phyloP scores from a whole-genome alignment of 2,329 filamentous ascomycete genomes.

The Trichoderma sp. region DNA sequence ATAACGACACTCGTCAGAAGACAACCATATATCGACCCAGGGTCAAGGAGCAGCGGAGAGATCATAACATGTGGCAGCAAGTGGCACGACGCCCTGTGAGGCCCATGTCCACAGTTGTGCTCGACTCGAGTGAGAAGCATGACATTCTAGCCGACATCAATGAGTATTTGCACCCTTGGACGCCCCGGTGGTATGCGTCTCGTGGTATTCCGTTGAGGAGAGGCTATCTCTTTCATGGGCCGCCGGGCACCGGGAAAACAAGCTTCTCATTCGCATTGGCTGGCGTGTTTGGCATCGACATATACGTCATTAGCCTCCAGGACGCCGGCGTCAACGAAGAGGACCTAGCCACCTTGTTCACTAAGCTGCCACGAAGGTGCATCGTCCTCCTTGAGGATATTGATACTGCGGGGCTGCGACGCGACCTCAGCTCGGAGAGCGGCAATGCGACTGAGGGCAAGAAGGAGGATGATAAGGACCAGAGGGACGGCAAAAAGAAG shows the following conservation, averaged over 20 bases:
- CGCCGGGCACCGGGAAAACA: constrained; percentile 74
- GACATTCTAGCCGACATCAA: constrained; percentile 71
- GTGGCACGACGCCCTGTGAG: constrained; percentile 66
- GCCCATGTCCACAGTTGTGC: constrained; percentile 74
- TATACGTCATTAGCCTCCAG: constrained; percentile 62
- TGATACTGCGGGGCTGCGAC: constrained; percentile 63
- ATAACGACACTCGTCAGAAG: constrained; percentile 55
- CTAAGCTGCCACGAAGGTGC: constrained; percentile 61
- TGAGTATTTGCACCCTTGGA: constrained; percentile 73
- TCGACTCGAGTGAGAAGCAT: constrained; percentile 68
- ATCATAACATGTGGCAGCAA: constrained; percentile 55
- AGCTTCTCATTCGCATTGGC: constrained; percentile 67
- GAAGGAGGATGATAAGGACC: constrained; percentile 31
- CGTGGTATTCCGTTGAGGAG: constrained; percentile 75
- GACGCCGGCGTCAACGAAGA: constrained; percentile 65
- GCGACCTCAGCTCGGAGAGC: constrained; percentile 42
- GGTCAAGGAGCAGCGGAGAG: constrained; percentile 50
- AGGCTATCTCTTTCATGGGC: constrained; percentile 77
- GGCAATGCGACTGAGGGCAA: constrained; percentile 30
- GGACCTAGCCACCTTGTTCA: constrained; percentile 61
- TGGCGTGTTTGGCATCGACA: constrained; percentile 66
- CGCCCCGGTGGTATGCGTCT: constrained; percentile 72
- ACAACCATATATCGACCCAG: constrained; percentile 60
- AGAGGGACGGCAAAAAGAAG: constrained; percentile 35
- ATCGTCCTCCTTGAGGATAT: constrained; percentile 71